These are phyloP conservation scores for Magnusiomyces fungicola DNA, from an alignment of 1,139 yeast genomes.

Conservation along the genomic window DNA sequence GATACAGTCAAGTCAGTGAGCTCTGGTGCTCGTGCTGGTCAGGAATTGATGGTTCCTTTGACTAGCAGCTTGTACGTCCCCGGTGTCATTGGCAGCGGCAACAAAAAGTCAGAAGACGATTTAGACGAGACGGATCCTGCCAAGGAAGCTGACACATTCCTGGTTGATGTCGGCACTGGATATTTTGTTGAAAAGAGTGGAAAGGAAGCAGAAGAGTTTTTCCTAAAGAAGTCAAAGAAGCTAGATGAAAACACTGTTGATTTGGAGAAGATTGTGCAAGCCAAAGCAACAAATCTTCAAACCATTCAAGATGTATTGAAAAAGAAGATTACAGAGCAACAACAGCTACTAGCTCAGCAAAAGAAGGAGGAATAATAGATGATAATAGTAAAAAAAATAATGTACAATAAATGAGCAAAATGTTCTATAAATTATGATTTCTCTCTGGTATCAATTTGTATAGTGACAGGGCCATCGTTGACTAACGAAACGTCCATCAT, in stretches of 20 bases:
- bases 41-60: slow-evolving; percentile 70
- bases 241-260: slow-evolving; percentile 67
- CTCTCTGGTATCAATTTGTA: slow-evolving; percentile 56
- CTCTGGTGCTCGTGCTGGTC: slow-evolving; percentile 22
- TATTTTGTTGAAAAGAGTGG: slow-evolving; percentile 78
- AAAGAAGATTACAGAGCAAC: slow-evolving; percentile 10
- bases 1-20: slow-evolving; percentile 45
- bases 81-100: slow-evolving; percentile 47
- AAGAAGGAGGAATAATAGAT: no score
- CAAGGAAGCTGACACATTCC: slow-evolving; percentile 38
- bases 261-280: slow-evolving; percentile 57
- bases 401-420: not conserved
- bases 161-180: slow-evolving; percentile 96
- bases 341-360: not conserved
- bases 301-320: slow-evolving; percentile 27
- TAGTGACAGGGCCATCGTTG: slow-evolving; percentile 82
- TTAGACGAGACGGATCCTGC: slow-evolving; percentile 38
- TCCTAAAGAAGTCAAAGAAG: slow-evolving; percentile 65
- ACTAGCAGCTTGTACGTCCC: slow-evolving; percentile 87
- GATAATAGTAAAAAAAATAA: not conserved
- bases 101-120: not conserved
- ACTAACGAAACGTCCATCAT: slow-evolving; percentile 89
- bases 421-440: not conserved
- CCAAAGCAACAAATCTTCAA: slow-evolving; percentile 28
- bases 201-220: slow-evolving; percentile 63